Conservation (phyloP, 257 asterid genomes). For the Nicotiana paniculata region DNA sequence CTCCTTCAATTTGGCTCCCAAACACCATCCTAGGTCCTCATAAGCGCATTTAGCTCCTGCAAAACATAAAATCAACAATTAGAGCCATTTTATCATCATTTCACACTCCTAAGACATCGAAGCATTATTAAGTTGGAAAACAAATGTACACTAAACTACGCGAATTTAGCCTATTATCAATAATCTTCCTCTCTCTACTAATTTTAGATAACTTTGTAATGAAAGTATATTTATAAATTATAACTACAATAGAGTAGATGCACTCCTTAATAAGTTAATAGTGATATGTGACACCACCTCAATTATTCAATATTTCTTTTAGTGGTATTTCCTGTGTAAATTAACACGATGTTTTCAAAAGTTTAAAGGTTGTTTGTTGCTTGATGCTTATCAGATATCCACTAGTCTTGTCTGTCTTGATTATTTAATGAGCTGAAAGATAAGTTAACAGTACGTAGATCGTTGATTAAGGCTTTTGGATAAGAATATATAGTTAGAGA, state of each 20-base stretch:
- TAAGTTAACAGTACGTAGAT: background rate
- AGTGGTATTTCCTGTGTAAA: background rate
- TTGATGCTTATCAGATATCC: background rate
- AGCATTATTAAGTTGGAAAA: too few species aligned
- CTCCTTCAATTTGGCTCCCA: too few species aligned
- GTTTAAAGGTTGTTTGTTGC: background rate
- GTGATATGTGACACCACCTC: background rate
- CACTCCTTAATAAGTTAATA: background rate
- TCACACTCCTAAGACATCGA: too few species aligned
- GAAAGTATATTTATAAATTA: too few species aligned
- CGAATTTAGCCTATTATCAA: too few species aligned
- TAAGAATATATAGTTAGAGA: background rate
- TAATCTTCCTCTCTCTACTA: too few species aligned
- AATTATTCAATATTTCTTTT: background rate
- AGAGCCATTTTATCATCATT: too few species aligned
- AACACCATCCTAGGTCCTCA: too few species aligned
- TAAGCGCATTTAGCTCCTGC: too few species aligned
- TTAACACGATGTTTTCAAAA: background rate
- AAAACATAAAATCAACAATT: too few species aligned
- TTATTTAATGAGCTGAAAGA: background rate
- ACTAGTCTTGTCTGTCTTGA: background rate
- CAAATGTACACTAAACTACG: too few species aligned
- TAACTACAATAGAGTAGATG: background rate
- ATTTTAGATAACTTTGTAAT: background rate
- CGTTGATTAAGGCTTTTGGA: background rate